Percentiles rank a stretch among this genome's conserved stretches.
phyloP scores from a whole-genome alignment of 306 rosid species.

The Aeschynomene evenia region DNA sequence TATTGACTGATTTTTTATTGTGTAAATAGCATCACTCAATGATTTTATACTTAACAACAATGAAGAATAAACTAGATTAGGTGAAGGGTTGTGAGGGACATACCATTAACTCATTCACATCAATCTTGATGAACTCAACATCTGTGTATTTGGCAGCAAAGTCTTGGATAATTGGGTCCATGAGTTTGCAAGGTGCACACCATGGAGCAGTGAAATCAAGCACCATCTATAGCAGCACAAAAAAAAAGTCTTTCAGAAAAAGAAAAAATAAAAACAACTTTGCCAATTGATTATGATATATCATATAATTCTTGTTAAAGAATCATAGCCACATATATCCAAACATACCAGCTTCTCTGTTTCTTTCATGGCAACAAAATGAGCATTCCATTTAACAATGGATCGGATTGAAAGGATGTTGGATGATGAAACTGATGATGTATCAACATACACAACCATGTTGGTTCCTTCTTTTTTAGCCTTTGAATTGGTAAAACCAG shows the following conservation, averaged over 20 bases:
- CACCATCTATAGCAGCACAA: constrained; percentile 62
- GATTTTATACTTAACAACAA: too few relatives aligned
- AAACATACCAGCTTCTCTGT: constrained; percentile 67
- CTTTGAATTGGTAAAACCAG: neutral
- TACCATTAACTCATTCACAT: constrained; percentile 70
- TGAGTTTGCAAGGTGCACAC: constrained; percentile 79
- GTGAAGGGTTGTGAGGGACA: constrained; percentile 16
- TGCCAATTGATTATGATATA: neutral
- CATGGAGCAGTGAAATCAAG: constrained; percentile 78
- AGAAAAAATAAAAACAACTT: neutral
- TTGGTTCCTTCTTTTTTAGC: constrained; percentile 21
- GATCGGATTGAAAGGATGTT: constrained; percentile 34
- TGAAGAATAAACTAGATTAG: neutral
- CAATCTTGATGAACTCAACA: constrained; percentile 67
- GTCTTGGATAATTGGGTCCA: constrained; percentile 59
- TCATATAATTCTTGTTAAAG: neutral
- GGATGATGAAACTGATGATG: constrained; percentile 31
- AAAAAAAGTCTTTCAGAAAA: too few relatives aligned
- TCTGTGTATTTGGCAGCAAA: constrained; percentile 56
- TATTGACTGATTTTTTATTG: too few relatives aligned
- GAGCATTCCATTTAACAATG: constrained; percentile 42
- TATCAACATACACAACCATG: constrained; percentile 29
- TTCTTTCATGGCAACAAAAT: constrained; percentile 34
- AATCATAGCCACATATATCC: neutral
- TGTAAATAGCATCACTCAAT: too few relatives aligned